Evolutionary conservation across 2,329 filamentous ascomycete species (phyloP).

Genomic region (Pseudocercospora vitis): DNA sequence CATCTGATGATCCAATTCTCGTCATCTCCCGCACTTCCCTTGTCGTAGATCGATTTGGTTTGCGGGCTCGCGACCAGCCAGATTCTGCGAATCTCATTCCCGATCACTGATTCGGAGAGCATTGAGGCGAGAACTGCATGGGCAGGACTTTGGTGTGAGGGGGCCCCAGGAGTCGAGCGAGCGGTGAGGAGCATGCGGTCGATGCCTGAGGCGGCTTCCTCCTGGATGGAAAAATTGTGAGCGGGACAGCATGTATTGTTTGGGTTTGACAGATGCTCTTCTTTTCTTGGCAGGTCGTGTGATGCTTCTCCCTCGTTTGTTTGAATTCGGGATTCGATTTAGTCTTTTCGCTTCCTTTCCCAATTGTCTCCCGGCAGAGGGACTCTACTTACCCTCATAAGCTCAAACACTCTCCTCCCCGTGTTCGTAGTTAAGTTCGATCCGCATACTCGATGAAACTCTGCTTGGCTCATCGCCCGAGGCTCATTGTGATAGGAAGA

Average conservation of each 20-base stretch:
- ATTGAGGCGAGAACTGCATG: background rate
- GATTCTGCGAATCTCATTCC: conserved; percentile 1
- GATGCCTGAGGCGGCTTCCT: background rate
- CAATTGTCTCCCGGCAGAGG: no score
- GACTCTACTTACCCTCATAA: conserved; percentile 2
- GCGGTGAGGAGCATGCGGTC: background rate
- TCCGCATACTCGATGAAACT: background rate
- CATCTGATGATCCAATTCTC: conserved; percentile 18
- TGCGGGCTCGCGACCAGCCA: conserved; percentile 2
- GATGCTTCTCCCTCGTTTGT: no score
- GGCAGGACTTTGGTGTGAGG: background rate
- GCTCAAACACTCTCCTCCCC: background rate
- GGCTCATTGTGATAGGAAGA: background rate
- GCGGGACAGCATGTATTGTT: background rate
- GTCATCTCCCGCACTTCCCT: background rate
- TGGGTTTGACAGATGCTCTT: no score
- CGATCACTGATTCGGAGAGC: conserved; percentile 9
- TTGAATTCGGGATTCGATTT: background rate
- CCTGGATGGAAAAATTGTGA: background rate
- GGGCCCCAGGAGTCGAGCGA: background rate
- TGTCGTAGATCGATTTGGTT: conserved; percentile 6
- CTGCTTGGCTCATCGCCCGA: background rate
- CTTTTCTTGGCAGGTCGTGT: no score
- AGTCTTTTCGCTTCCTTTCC: no score
- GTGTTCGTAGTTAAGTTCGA: background rate